A percentile compares a stretch with the other conserved stretches of the same genome.
These are phyloP conservation scores for Syzygium grande DNA, from an alignment of 345 rosid genomes.

Conservation along the genomic window DNA sequence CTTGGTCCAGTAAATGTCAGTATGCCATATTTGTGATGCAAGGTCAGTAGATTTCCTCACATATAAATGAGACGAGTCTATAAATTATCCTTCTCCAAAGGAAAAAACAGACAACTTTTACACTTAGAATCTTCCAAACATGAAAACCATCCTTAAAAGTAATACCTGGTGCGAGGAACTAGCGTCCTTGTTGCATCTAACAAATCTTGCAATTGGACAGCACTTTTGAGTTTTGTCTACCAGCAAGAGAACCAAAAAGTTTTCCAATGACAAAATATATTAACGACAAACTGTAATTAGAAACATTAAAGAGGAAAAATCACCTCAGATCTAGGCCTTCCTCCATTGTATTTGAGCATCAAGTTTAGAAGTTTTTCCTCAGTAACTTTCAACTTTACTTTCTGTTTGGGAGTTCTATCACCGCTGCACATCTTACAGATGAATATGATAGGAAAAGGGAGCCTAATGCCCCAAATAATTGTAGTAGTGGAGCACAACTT, in stretches of 20 bases:
- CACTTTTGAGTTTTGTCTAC: constrained; percentile 98
- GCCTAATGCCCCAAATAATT: background rate
- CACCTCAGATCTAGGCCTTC: constrained; percentile 90
- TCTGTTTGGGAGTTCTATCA: constrained; percentile 99
- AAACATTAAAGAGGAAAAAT: background rate
- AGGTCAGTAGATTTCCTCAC: background rate
- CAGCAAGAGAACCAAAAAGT: constrained; percentile 5
- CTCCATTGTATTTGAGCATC: constrained; percentile 97
- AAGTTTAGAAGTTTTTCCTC: constrained; percentile 92
- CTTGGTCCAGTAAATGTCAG: background rate
- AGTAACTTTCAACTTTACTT: constrained; percentile 95
- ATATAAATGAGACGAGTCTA: background rate
- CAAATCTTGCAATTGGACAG: constrained; percentile 93
- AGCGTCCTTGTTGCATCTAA: constrained; percentile 96
- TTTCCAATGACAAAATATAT: background rate
- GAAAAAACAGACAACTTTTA: background rate
- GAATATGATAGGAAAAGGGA: constrained; percentile 1
- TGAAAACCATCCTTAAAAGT: background rate
- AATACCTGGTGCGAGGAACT: constrained; percentile 89
- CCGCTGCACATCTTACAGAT: constrained; percentile 47
- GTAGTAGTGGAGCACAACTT: constrained; percentile 16
- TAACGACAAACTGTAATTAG: background rate
- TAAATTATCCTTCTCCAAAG: background rate
- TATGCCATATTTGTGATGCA: background rate
- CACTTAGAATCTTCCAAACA: background rate